Conservation (phyloP, 805 yeast genomes). For the Saccharomyces eubayanus region DNA sequence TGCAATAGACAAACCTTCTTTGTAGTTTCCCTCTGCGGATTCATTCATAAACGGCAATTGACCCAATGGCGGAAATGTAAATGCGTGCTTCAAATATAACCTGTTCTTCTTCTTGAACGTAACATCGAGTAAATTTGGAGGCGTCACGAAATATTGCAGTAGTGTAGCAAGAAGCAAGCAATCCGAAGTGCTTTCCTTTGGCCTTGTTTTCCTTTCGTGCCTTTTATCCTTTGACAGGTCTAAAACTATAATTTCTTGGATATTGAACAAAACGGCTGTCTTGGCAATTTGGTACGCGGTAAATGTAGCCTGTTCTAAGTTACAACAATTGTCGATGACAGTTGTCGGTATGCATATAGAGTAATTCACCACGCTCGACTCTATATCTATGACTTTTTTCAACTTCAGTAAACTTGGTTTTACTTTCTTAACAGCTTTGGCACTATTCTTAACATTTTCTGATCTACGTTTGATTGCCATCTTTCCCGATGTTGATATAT, state of each 20-base stretch:
- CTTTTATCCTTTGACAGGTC: constrained; percentile 36
- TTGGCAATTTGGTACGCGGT: constrained; percentile 73
- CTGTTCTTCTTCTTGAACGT: constrained; percentile 45
- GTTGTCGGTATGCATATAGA: constrained; percentile 67
- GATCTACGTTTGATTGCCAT: background rate
- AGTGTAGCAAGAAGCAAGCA: constrained; percentile 56
- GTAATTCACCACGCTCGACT: constrained; percentile 25
- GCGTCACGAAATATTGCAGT: constrained; percentile 75
- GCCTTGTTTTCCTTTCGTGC: constrained; percentile 7
- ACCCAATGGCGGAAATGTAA: constrained; percentile 59
- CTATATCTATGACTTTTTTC: background rate
- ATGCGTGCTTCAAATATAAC: constrained; percentile 53
- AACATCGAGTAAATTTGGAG: constrained; percentile 64
- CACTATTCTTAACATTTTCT: background rate
- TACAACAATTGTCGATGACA: constrained; percentile 49
- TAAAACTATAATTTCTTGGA: constrained; percentile 62
- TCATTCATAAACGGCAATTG: constrained; percentile 65
- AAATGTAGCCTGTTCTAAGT: constrained; percentile 61
- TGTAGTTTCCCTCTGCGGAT: constrained; percentile 34
- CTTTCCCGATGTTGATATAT: background rate
- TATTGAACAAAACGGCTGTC: constrained; percentile 56
- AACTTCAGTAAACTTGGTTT: background rate
- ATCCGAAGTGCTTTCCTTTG: constrained; percentile 22
- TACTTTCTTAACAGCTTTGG: background rate
- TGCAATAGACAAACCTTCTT: constrained; percentile 56